These are phyloP conservation scores for Hortiboletus flavorubellus DNA, from an alignment of 768 basidiomycete genomes.

Conservation along the genomic window DNA sequence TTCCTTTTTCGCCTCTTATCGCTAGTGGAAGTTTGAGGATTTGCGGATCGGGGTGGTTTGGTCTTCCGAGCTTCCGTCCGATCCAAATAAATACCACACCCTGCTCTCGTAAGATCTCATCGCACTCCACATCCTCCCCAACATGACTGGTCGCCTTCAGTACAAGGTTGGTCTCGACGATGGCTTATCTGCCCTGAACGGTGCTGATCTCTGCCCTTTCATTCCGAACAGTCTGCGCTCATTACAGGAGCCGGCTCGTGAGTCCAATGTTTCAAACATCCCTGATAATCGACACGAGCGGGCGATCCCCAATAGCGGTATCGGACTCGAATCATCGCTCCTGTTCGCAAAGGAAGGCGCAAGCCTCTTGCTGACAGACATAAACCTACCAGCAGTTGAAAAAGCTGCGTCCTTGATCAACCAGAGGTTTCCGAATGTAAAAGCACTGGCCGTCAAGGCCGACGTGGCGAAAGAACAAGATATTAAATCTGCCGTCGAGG, in stretches of 20 bases:
- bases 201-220: conserved; percentile 12
- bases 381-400: conserved; percentile 74
- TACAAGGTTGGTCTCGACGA: conserved; percentile 47
- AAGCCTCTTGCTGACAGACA: conserved; percentile 84
- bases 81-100: conserved; percentile 3
- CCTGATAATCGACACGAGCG: not conserved
- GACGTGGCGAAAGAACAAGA: conserved; percentile 91
- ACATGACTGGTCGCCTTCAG: conserved; percentile 66
- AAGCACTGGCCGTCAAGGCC: conserved; percentile 64
- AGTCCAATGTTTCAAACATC: conserved; percentile 30
- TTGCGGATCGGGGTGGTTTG: not conserved
- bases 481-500: conserved; percentile 77
- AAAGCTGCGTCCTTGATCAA: conserved; percentile 61
- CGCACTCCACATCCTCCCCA: not conserved
- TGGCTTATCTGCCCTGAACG: not conserved
- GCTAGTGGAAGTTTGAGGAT: not conserved
- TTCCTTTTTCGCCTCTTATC: not conserved
- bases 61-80: not conserved
- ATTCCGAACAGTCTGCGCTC: conserved; percentile 54
- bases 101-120: not conserved
- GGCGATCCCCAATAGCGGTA: conserved; percentile 58
- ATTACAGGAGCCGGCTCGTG: conserved; percentile 90
- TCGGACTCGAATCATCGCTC: conserved; percentile 93
- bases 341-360: conserved; percentile 95
- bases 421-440: conserved; percentile 64